A percentile compares a stretch with the other conserved stretches of the same genome.
These are phyloP conservation scores for Aeschynomene evenia DNA, from an alignment of 306 rosid genomes.

Conservation along the genomic window DNA sequence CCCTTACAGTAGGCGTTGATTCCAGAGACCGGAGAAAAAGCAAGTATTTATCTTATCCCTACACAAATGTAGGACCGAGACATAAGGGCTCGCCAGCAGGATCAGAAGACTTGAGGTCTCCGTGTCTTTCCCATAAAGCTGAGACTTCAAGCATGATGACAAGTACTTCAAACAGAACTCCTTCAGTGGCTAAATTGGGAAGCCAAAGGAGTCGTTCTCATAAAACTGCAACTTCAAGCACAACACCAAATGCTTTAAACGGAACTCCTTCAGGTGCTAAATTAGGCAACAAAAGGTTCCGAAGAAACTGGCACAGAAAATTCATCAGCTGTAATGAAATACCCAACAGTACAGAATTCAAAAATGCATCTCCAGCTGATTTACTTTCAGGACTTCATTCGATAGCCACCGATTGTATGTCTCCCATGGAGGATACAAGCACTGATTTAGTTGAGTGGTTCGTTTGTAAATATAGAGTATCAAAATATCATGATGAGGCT, in stretches of 20 bases:
- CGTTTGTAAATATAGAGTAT: conserved; percentile 64
- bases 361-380: conserved; percentile 42
- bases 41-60: conserved; percentile 80
- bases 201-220: conserved; percentile 38
- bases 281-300: conserved; percentile 55
- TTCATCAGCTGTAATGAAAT: conserved; percentile 34
- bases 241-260: not conserved
- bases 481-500: conserved; percentile 57
- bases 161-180: conserved; percentile 10
- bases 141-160: conserved; percentile 10
- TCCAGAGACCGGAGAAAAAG: conserved; percentile 76
- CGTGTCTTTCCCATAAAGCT: conserved; percentile 29
- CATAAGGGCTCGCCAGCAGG: conserved; percentile 37
- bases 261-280: conserved; percentile 39
- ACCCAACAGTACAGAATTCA: conserved; percentile 41
- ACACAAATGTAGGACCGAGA: conserved; percentile 48
- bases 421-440: conserved; percentile 38
- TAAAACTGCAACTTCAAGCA: conserved; percentile 28
- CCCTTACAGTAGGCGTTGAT: conserved; percentile 39
- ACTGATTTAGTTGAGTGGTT: conserved; percentile 67
- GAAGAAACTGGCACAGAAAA: conserved; percentile 62
- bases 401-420: conserved; percentile 61
- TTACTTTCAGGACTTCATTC: conserved; percentile 66
- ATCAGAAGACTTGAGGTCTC: conserved; percentile 35
- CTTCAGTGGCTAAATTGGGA: conserved; percentile 39